A percentile compares a stretch with the other conserved stretches of the same genome.
Evolutionary conservation across 805 yeast species (phyloP).

Genomic region (Candida nemodendra): DNA sequence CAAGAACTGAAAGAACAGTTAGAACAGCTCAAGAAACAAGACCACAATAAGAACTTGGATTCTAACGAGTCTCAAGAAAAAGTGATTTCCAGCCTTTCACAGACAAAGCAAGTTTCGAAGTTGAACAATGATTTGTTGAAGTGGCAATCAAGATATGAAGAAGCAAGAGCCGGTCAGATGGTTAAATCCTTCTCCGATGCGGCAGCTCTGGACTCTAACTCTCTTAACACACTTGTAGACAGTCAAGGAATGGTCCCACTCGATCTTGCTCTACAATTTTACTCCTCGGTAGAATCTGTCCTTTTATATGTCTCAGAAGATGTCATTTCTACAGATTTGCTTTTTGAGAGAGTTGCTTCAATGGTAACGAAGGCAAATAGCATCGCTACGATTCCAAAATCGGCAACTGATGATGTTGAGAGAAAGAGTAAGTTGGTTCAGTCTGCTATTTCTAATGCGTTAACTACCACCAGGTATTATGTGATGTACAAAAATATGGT

Average conservation of each 20-base stretch:
- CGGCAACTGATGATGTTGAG: slow-evolving; percentile 24
- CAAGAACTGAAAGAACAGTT: slow-evolving; percentile 11
- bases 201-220: slow-evolving; percentile 6
- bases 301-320: slow-evolving; percentile 28
- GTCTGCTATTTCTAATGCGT: slow-evolving; percentile 68
- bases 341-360: slow-evolving; percentile 53
- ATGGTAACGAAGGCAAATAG: slow-evolving; percentile 45
- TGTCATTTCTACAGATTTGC: slow-evolving; percentile 33
- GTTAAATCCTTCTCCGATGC: slow-evolving; percentile 9
- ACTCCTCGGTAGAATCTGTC: slow-evolving; percentile 48
- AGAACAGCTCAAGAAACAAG: neutral
- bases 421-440: slow-evolving; percentile 50
- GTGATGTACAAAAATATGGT: slow-evolving; percentile 60
- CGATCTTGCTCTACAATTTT: slow-evolving; percentile 33
- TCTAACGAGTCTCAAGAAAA: slow-evolving; percentile 4
- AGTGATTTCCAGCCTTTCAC: slow-evolving; percentile 5
- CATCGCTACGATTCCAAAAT: slow-evolving; percentile 36
- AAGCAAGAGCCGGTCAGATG: slow-evolving; percentile 35
- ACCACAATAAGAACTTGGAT: slow-evolving; percentile 9
- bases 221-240: slow-evolving; percentile 13
- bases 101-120: slow-evolving; percentile 10
- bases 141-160: slow-evolving; percentile 54
- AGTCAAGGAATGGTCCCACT: slow-evolving; percentile 46
- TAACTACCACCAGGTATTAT: slow-evolving; percentile 75
- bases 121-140: slow-evolving; percentile 30